A percentile compares a stretch with the other conserved stretches of the same genome.
phyloP scores from a whole-genome alignment of 176 grass and related monocot species.

The Leersia perrieri region DNA sequence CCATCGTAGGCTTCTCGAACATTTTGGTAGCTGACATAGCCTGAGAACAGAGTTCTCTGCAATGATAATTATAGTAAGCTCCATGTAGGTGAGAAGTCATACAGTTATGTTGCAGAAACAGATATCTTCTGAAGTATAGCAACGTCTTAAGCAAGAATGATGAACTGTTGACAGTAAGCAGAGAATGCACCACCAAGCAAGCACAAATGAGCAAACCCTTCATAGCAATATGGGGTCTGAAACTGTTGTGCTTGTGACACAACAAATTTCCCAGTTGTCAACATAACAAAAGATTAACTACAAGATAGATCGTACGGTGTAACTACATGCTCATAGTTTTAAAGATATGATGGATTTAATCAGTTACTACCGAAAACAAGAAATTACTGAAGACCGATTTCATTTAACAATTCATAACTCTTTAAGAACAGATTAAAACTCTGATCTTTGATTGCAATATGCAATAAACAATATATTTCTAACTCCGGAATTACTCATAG shows the following conservation, averaged over 20 bases:
- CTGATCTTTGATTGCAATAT: not conserved
- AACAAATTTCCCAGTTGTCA: not conserved
- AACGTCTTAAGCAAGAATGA: too few species aligned
- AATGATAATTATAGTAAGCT: constrained; percentile 36
- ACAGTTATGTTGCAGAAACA: not conserved
- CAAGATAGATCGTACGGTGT: not conserved
- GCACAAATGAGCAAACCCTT: too few species aligned
- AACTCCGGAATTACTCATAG: not conserved
- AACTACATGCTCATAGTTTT: too few species aligned
- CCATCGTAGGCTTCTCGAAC: constrained; percentile 86
- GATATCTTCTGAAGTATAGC: not conserved
- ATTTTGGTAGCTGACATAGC: constrained; percentile 86
- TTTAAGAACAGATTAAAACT: not conserved
- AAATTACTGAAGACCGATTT: not conserved
- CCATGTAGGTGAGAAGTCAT: not conserved
- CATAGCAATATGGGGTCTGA: too few species aligned
- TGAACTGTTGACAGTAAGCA: too few species aligned
- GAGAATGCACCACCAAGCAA: too few species aligned
- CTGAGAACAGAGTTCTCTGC: constrained; percentile 93
- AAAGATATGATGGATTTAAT: not conserved
- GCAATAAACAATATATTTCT: not conserved
- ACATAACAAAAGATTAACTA: not conserved
- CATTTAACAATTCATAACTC: not conserved
- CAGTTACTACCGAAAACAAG: not conserved
- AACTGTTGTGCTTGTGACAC: too few species aligned